Percentiles rank a stretch among this genome's conserved stretches.
These are phyloP conservation scores for Phialemonium atrogriseum DNA, from an alignment of 2,329 filamentous ascomycete genomes.

Conservation along the genomic window DNA sequence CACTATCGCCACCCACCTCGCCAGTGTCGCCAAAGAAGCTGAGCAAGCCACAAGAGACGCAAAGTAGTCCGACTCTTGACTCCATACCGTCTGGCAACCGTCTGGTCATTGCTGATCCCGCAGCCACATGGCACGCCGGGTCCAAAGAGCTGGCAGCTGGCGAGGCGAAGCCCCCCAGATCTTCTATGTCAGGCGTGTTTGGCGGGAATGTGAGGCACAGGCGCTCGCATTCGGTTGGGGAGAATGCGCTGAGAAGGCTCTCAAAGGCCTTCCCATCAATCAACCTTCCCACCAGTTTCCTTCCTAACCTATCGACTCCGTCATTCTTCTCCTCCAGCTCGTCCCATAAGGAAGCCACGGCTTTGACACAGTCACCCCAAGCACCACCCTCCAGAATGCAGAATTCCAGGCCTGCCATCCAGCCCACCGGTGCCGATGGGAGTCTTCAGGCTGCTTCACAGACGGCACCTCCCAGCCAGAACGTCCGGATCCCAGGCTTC, in stretches of 20 bases:
- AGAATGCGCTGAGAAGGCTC: constrained; percentile 48
- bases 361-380: constrained; percentile 6
- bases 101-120: constrained; percentile 9
- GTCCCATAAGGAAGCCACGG: constrained; percentile 16
- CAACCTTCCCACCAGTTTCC: constrained; percentile 32
- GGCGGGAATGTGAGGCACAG: constrained; percentile 32
- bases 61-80: not conserved
- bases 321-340: constrained; percentile 31
- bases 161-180: constrained; percentile 18
- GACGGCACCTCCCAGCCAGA: not conserved
- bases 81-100: not conserved
- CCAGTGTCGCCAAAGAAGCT: not conserved
- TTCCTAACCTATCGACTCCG: constrained; percentile 25
- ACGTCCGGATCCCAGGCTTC: not conserved
- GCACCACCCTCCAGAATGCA: not conserved
- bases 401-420: not conserved
- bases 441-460: not conserved
- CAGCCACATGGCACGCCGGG: constrained; percentile 32
- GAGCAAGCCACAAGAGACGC: not conserved
- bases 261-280: constrained; percentile 50
- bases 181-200: constrained; percentile 37
- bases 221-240: constrained; percentile 46
- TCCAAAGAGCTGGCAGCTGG: constrained; percentile 28
- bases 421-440: not conserved
- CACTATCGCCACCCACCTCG: not conserved